Evolutionary conservation across 495 filamentous ascomycete species (phyloP).

Genomic region (Aspergillus biplanus): DNA sequence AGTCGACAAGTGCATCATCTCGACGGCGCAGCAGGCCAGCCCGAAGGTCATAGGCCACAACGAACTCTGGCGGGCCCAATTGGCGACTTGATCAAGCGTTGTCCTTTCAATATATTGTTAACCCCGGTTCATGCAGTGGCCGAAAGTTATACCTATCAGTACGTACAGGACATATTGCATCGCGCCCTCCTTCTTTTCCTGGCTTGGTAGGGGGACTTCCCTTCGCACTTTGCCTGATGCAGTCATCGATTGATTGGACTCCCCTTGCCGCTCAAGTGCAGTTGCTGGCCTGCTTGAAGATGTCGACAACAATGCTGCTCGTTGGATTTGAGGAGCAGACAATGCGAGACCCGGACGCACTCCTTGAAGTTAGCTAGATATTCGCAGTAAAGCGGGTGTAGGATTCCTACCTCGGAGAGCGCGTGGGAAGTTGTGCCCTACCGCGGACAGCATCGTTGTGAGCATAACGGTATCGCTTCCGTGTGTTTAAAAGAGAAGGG

Average conservation of each 20-base stretch:
- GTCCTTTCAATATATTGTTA: slow-evolving; percentile 58
- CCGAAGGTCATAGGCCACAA: slow-evolving; percentile 99
- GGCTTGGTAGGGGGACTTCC: slow-evolving; percentile 86
- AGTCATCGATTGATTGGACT: slow-evolving; percentile 42
- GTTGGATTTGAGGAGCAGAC: slow-evolving; percentile 32
- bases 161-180: slow-evolving; percentile 97
- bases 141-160: neutral
- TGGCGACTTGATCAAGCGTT: slow-evolving; percentile 87
- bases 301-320: slow-evolving; percentile 43
- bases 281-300: slow-evolving; percentile 48
- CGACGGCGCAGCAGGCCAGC: slow-evolving; percentile 93
- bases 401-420: slow-evolving; percentile 35
- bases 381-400: neutral
- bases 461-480: neutral
- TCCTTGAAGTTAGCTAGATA: slow-evolving; percentile 19
- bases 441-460: slow-evolving; percentile 37
- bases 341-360: slow-evolving; percentile 35
- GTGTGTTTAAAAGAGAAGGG: neutral
- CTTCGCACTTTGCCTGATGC: slow-evolving; percentile 57
- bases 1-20: slow-evolving; percentile 98
- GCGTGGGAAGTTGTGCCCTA: slow-evolving; percentile 36
- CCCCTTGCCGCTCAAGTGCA: slow-evolving; percentile 50
- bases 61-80: slow-evolving; percentile 93
- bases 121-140: neutral
- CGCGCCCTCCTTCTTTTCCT: slow-evolving; percentile 91